phyloP scores from a whole-genome alignment of 352 stramenopile genomes.

The Globisporangium recalcitrans region DNA sequence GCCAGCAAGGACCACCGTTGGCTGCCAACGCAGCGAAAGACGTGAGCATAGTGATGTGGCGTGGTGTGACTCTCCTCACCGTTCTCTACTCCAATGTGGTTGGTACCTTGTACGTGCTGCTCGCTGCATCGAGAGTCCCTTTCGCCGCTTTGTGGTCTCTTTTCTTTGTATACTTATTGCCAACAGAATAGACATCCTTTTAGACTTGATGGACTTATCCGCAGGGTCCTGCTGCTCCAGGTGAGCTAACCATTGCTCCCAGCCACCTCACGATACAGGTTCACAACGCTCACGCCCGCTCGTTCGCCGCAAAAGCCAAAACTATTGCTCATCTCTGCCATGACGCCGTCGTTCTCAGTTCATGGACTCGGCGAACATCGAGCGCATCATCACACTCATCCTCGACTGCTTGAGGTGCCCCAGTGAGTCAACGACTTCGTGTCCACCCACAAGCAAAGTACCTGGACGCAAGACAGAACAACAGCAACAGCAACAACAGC shows the following conservation, averaged over 20 bases:
- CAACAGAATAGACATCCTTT: constrained; percentile 13
- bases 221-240: background rate
- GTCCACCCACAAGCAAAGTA: background rate
- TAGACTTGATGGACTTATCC: background rate
- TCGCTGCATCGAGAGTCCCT: background rate
- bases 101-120: background rate
- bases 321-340: background rate
- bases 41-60: constrained; percentile 6
- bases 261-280: too few relatives aligned
- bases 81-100: background rate
- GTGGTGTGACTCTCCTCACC: background rate
- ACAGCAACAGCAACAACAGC: background rate
- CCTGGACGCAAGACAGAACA: background rate
- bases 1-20: constrained; percentile 90
- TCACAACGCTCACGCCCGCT: background rate
- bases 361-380: constrained; percentile 52
- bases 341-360: background rate
- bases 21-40: constrained; percentile 82
- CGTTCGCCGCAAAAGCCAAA: background rate
- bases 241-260: background rate
- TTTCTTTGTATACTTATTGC: background rate
- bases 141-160: background rate
- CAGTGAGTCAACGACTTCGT: constrained; percentile 14
- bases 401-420: constrained; percentile 35
- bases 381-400: constrained; percentile 46